Evolutionary conservation across 305 asterid genomes (phyloP).

Genomic region (Caryopteris hybrid): DNA sequence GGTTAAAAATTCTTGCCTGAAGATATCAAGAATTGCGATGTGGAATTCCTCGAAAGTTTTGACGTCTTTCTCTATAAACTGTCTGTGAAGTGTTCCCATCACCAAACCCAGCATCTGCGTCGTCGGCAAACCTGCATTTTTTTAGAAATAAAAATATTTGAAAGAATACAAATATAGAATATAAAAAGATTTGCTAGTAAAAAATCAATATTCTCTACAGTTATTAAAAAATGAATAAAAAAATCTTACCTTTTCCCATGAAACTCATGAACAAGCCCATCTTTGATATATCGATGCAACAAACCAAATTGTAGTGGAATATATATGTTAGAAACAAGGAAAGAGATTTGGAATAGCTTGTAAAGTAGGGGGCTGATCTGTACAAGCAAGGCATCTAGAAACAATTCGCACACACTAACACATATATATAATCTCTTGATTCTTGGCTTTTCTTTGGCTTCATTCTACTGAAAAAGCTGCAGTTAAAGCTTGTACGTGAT

Average conservation of each 20-base stretch:
- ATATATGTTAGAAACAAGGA: not conserved
- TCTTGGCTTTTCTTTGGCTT: conserved; percentile 36
- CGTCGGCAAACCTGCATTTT: conserved; percentile 64
- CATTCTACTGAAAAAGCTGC: conserved; percentile 9
- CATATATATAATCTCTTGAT: not conserved
- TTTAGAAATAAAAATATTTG: too few species aligned
- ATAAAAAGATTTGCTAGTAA: not conserved
- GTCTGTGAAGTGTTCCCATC: conserved; percentile 61
- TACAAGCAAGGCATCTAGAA: conserved; percentile 52
- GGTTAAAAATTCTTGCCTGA: conserved; percentile 30
- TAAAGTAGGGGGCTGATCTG: conserved; percentile 5
- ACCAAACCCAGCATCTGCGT: conserved; percentile 50
- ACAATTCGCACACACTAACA: not conserved
- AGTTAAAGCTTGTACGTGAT: not conserved
- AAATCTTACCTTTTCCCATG: conserved; percentile 69
- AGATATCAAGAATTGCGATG: conserved; percentile 64
- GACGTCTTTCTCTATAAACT: conserved; percentile 51
- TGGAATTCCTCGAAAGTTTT: conserved; percentile 51
- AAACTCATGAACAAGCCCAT: conserved; percentile 73
- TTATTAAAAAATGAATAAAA: too few species aligned
- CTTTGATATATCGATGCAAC: conserved; percentile 10
- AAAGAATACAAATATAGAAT: too few species aligned
- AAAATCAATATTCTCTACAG: too few species aligned
- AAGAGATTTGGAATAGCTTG: conserved; percentile 39
- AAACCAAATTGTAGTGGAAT: not conserved